These are phyloP conservation scores for Byssochlamys sp. DNA, from an alignment of 2,329 filamentous ascomycete species.

Conservation along the genomic window DNA sequence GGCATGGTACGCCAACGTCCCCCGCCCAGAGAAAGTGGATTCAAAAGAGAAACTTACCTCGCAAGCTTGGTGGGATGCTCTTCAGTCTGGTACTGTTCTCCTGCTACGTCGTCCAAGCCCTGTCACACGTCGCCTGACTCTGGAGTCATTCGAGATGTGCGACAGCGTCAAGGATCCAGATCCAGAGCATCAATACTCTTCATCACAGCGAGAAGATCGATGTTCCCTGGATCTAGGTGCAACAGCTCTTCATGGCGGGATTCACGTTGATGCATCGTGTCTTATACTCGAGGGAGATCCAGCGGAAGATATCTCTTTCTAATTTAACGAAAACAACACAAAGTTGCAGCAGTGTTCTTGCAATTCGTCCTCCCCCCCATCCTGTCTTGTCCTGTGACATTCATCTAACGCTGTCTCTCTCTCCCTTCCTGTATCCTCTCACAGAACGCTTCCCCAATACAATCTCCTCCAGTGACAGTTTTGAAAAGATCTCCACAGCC, in stretches of 20 bases:
- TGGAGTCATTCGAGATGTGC: constrained; percentile 16
- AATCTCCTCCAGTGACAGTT: constrained; percentile 20
- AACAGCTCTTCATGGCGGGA: constrained; percentile 26
- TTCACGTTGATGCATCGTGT: constrained; percentile 21
- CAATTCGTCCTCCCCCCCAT: not conserved
- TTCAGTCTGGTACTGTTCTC: constrained; percentile 22
- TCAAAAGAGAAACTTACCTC: constrained; percentile 19
- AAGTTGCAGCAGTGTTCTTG: constrained; percentile 13
- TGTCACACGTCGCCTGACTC: constrained; percentile 10
- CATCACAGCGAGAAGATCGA: constrained; percentile 23
- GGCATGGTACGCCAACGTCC: constrained; percentile 22
- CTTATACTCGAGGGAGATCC: constrained; percentile 24
- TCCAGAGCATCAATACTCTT: constrained; percentile 19
- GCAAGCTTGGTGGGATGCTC: constrained; percentile 22
- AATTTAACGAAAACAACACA: constrained; percentile 18
- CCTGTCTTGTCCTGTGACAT: not conserved
- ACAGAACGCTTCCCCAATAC: constrained; percentile 24
- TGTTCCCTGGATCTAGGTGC: constrained; percentile 23
- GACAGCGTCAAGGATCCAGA: constrained; percentile 18
- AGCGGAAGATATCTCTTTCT: constrained; percentile 12
- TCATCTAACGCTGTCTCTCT: constrained; percentile 5
- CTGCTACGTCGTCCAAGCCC: constrained; percentile 23
- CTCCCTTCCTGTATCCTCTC: constrained; percentile 18
- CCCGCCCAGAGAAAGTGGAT: constrained; percentile 14
- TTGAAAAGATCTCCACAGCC: constrained; percentile 19